These are phyloP conservation scores for Aspergillus glaucus DNA, from an alignment of 2,329 filamentous ascomycete genomes.

Conservation along the genomic window DNA sequence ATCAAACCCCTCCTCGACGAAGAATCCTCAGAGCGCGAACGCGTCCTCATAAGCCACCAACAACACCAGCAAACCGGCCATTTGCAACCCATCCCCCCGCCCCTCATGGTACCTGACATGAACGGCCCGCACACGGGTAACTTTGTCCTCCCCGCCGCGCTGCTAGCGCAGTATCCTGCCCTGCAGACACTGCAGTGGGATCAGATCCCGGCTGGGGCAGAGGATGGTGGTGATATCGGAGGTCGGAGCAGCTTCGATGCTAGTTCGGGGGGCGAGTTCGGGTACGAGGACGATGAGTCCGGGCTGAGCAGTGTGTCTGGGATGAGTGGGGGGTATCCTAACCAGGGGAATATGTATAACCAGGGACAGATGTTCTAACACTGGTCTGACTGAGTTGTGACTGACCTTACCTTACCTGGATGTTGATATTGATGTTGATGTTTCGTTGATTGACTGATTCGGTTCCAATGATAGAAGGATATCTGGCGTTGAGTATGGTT, in stretches of 20 bases:
- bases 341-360: constrained; percentile 3
- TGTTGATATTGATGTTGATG: not conserved
- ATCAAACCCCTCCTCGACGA: constrained; percentile 97
- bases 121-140: constrained; percentile 53
- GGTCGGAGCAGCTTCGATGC: constrained; percentile 51
- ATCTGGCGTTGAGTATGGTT: not conserved
- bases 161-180: constrained; percentile 87
- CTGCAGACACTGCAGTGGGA: constrained; percentile 90
- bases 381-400: constrained; percentile 7
- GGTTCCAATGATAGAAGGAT: not conserved
- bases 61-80: constrained; percentile 61
- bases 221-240: constrained; percentile 55
- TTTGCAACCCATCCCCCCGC: constrained; percentile 51
- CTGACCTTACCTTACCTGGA: constrained; percentile 9
- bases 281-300: constrained; percentile 39
- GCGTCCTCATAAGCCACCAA: constrained; percentile 65
- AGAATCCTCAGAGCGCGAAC: constrained; percentile 76
- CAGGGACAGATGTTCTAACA: constrained; percentile 18
- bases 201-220: constrained; percentile 57
- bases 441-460: not conserved
- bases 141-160: constrained; percentile 73
- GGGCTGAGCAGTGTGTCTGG: constrained; percentile 29
- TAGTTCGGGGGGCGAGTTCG: constrained; percentile 39
- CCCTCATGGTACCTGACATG: constrained; percentile 56
- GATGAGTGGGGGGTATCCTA: constrained; percentile 29